Base-by-base conservation (phyloP, 2,329 filamentous ascomycete species). In the Leptographium lundbergii region DNA sequence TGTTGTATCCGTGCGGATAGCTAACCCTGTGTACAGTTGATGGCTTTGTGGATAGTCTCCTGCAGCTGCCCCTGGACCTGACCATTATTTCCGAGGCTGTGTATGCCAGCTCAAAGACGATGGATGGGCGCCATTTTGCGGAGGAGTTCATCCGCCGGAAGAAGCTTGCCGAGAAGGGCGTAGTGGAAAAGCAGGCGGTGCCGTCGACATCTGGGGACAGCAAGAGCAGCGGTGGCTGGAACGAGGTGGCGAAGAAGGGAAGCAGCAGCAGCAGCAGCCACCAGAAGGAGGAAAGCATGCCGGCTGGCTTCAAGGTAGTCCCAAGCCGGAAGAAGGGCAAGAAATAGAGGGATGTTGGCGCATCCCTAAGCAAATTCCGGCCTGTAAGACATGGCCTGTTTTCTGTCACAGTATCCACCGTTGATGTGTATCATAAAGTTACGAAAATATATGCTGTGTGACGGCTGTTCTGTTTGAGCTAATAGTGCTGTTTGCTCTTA, bases 221-320 rank as follows among this genome's bases (percentile, higher is more conserved):
- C 64, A 76, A 73, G 56, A 68, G 73, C 29, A 75, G 78, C 29
- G 85, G 88, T 59, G 92, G 92, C 24, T 99, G 94, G 94, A 96
- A 81, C 66, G 94, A 97, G 74, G 94, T 99, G 57, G 94, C 94
- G 1, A 97, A 97, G 85, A 96, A 96, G 79, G 87, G 88, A 55
- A 69, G 70, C 55, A 77, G 76, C 62, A 79, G 80, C 39, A 69
- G 70, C 55, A 77, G 76, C 62, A 79, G 80, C 36, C 73, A 67
- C 17, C 73, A 75, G 65, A 77, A 73, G 65, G 74, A 72, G 13
- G 66, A 71, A 7, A 63, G 48, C 34, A 69, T 73, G n/a, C 70
- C 74, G 51, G 81, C 78, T 27, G 80, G 86, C 56, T 97, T 96
- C 76, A 94, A 94, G 77, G 89, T 97, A 57, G 92, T 97, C 13